Base-by-base conservation (phyloP, 2,329 filamentous ascomycete species). In the Paraphaeosphaeria minitans region DNA sequence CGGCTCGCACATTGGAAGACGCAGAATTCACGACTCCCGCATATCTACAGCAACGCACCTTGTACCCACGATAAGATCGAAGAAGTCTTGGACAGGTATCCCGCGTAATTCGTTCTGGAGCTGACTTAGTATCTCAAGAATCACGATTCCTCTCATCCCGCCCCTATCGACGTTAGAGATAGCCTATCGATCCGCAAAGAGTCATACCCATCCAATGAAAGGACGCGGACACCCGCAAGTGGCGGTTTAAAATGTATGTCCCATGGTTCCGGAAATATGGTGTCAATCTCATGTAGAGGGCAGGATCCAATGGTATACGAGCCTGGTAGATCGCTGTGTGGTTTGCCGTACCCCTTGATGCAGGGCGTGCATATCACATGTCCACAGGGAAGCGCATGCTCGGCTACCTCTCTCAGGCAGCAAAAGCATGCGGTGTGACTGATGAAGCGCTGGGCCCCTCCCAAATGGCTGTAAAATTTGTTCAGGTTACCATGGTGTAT, bases 401-500 rank as follows among this genome's bases (percentile, higher is more conserved):
- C 75, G 1, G 81, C 77, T 2, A 76, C 67, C 46, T 77, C 75
- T 56, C 78, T 74, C 22, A 83, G 66, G 59, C 81, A 84, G 53
- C 75, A 80, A 57, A 82, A 81, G 57, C 81, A 83, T 1, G 77
- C 77, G 1, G 77, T 70, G 59, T 81, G 80, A 31, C 76, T 81
- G 16, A 77, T 68, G 48, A 77, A 72, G 1, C 60, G 24, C 9
- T 60, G 21, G 13, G 58, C 56, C 9, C 57, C 54, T 1, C 59
- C 59, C 1, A 66, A 16, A 10, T 33, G 52, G 4, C 29, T 65
- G 62, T 75, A 81, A 65, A 80, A 81, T 14, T 37, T 31, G 31
- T 56, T 62, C 43, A 75, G 55, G 22, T 73, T 64, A 9, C 57
- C 51, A 1, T 65, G 62, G 29, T 68, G 66, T 33, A 79, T 70